phyloP scores from a whole-genome alignment of 352 stramenopile species.

The Globisporangium takayamanum region DNA sequence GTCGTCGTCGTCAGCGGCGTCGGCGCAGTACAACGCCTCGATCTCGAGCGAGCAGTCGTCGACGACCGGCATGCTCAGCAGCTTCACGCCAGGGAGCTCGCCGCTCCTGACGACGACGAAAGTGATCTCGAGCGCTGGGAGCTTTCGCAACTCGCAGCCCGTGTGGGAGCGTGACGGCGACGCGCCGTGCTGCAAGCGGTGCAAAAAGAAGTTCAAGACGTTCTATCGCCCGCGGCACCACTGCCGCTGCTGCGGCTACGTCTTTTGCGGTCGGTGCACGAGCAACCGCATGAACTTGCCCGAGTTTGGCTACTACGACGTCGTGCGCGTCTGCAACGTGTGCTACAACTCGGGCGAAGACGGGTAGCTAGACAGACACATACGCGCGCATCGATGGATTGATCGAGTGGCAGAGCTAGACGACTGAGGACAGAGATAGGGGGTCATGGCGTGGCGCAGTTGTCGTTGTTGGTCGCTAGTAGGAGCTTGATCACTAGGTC shows the following conservation, averaged over 20 bases:
- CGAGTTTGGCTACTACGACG: slow-evolving; percentile 85
- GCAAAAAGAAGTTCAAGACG: slow-evolving; percentile 88
- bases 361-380: slow-evolving; percentile 4
- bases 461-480: too few species aligned
- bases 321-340: slow-evolving; percentile 72
- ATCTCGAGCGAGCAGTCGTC: slow-evolving; percentile 15
- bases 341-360: slow-evolving; percentile 82
- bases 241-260: slow-evolving; percentile 79
- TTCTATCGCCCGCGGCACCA: slow-evolving; percentile 78
- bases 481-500: too few species aligned
- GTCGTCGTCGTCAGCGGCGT: slow-evolving; percentile 11
- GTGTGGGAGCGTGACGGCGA: slow-evolving; percentile 82
- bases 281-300: slow-evolving; percentile 82
- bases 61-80: slow-evolving; percentile 18
- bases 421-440: neutral
- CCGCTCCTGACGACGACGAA: slow-evolving; percentile 59
- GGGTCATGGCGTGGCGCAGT: too few species aligned
- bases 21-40: slow-evolving; percentile 7
- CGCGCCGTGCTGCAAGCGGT: slow-evolving; percentile 79
- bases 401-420: neutral
- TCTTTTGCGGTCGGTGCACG: slow-evolving; percentile 77
- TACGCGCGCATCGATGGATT: neutral
- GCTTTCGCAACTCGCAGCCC: slow-evolving; percentile 69
- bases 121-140: slow-evolving; percentile 48
- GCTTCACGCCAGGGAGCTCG: slow-evolving; percentile 56